Evolutionary conservation across 2,329 filamentous ascomycete species (phyloP).

Genomic region (Niveomyces coronatus): DNA sequence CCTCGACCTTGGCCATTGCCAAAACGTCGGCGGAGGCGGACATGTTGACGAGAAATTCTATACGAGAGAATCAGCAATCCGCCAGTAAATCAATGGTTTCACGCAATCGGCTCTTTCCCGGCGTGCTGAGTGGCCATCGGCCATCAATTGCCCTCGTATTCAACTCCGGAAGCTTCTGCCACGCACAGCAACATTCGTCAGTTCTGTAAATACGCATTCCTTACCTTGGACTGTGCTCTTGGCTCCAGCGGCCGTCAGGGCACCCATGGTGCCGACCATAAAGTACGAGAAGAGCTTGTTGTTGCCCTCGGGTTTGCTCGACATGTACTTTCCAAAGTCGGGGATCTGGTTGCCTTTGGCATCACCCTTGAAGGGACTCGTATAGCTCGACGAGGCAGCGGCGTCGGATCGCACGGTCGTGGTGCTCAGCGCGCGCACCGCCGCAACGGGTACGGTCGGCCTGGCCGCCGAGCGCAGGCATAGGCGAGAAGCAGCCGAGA

Average conservation of each 20-base stretch:
- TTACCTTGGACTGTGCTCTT: conserved; percentile 97
- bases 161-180: too few relatives aligned
- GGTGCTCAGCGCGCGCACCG: conserved; percentile 48
- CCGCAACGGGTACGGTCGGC: conserved; percentile 26
- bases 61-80: conserved; percentile 17
- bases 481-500: conserved; percentile 57
- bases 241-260: conserved; percentile 82
- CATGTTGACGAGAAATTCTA: conserved; percentile 99
- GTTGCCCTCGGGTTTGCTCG: conserved; percentile 47
- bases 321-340: conserved; percentile 80
- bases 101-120: not conserved
- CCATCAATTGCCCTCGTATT: conserved; percentile 1
- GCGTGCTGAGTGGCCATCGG: not conserved
- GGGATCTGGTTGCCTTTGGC: conserved; percentile 61
- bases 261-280: conserved; percentile 93
- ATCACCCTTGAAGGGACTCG: conserved; percentile 54
- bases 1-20: conserved; percentile 99
- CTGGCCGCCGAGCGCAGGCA: conserved; percentile 51
- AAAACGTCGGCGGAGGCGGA: conserved; percentile 96
- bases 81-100: conserved; percentile 5
- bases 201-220: conserved; percentile 28
- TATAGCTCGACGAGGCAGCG: conserved; percentile 40
- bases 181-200: not conserved
- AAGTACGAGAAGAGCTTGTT: conserved; percentile 96
- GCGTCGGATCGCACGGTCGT: conserved; percentile 37